These are phyloP conservation scores for Collybia nuda DNA, from an alignment of 768 basidiomycete genomes.

Conservation along the genomic window DNA sequence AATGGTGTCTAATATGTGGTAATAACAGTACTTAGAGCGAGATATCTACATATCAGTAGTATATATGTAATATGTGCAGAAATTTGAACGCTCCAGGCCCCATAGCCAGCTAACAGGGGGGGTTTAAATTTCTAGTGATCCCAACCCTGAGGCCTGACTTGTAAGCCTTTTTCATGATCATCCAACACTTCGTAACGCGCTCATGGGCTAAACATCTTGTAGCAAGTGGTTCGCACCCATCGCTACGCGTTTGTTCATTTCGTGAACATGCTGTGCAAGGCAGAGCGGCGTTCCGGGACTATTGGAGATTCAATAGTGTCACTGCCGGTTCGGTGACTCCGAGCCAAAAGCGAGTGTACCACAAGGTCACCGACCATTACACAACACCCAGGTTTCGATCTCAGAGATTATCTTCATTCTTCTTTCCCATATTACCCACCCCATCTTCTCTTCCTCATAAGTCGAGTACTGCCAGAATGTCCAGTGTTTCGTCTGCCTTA, in stretches of 20 bases:
- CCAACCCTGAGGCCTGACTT: too few species aligned
- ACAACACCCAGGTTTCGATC: constrained; percentile 4
- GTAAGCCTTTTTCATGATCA: too few species aligned
- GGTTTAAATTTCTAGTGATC: too few species aligned
- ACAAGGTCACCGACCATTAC: constrained; percentile 14
- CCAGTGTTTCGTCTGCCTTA: constrained; percentile 17
- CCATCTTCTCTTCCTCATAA: constrained; percentile 12
- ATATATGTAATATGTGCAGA: not conserved
- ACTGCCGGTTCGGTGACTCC: constrained; percentile 5
- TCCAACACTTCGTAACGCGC: constrained; percentile 6
- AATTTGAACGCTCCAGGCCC: constrained; percentile 14
- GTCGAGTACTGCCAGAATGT: constrained; percentile 25
- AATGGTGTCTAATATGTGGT: too few species aligned
- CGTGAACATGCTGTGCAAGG: not conserved
- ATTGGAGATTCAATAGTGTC: not conserved
- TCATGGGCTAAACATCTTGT: constrained; percentile 5
- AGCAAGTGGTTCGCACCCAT: constrained; percentile 1
- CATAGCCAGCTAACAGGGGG: not conserved
- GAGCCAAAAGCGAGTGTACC: constrained; percentile 9
- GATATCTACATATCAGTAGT: too few species aligned
- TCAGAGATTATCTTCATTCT: too few species aligned
- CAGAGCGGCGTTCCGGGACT: not conserved
- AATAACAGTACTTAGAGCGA: too few species aligned
- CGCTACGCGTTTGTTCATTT: not conserved
- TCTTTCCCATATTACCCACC: constrained; percentile 5